phyloP scores from a whole-genome alignment of 1,139 yeast genomes.

The Arxiozyma heterogenica region DNA sequence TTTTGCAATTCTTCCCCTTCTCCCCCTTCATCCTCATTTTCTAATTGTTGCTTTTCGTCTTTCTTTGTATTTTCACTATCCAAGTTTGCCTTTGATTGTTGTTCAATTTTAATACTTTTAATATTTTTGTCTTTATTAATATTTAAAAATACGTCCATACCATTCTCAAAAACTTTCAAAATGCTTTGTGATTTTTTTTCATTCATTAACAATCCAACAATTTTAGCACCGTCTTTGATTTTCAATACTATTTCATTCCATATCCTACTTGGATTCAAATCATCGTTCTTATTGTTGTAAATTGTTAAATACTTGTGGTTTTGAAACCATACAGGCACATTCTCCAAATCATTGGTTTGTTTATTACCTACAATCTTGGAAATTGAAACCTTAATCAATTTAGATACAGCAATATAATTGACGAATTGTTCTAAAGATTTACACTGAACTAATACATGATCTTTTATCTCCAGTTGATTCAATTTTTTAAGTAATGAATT shows the following conservation, averaged over 20 bases:
- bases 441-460: slow-evolving; percentile 11
- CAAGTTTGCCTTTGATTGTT: slow-evolving; percentile 32
- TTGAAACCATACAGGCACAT: slow-evolving; percentile 28
- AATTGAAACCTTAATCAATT: slow-evolving; percentile 25
- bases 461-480: slow-evolving; percentile 9
- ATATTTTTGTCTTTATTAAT: slow-evolving; percentile 37
- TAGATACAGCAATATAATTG: slow-evolving; percentile 26
- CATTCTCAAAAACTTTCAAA: slow-evolving; percentile 44
- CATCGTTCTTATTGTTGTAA: slow-evolving; percentile 23
- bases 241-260: slow-evolving; percentile 42
- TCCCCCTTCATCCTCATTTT: neutral
- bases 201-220: slow-evolving; percentile 44
- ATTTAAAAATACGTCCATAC: slow-evolving; percentile 54
- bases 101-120: neutral
- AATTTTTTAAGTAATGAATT: slow-evolving; percentile 29
- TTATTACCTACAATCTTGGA: slow-evolving; percentile 18
- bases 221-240: slow-evolving; percentile 34
- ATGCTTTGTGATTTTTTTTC: slow-evolving; percentile 41
- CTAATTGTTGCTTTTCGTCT: neutral
- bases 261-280: slow-evolving; percentile 38
- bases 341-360: slow-evolving; percentile 9
- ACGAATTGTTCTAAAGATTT: slow-evolving; percentile 19
- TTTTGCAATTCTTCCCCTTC: slow-evolving; percentile 15
- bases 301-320: slow-evolving; percentile 20
- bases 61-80: slow-evolving; percentile 11